phyloP scores from a whole-genome alignment of 2,329 filamentous ascomycete genomes.

The Cercospora janseana region DNA sequence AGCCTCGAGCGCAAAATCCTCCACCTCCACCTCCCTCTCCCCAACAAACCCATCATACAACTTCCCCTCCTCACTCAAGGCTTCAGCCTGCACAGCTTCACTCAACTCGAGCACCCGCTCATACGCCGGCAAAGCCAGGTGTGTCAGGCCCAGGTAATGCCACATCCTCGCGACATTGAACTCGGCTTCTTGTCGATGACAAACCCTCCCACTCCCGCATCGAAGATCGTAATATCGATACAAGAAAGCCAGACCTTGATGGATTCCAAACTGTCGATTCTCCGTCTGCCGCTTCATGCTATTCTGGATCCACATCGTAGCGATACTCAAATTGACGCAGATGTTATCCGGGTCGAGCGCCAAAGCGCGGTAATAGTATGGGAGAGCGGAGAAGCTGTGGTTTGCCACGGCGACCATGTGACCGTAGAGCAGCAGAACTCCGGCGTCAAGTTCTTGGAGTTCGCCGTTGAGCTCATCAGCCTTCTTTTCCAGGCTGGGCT shows the following conservation, averaged over 20 bases:
- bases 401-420: slow-evolving; percentile 75
- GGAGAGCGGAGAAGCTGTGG: slow-evolving; percentile 78
- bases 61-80: slow-evolving; percentile 31
- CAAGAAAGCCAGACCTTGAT: slow-evolving; percentile 81
- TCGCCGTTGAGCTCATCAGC: slow-evolving; percentile 14
- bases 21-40: slow-evolving; percentile 35
- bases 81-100: slow-evolving; percentile 43
- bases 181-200: slow-evolving; percentile 69
- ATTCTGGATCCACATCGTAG: slow-evolving; percentile 81
- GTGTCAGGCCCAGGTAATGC: slow-evolving; percentile 69
- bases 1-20: slow-evolving; percentile 67
- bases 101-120: slow-evolving; percentile 55
- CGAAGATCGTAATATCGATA: slow-evolving; percentile 68
- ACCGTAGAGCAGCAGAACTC: slow-evolving; percentile 82
- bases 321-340: slow-evolving; percentile 76
- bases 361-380: slow-evolving; percentile 71
- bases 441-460: slow-evolving; percentile 62
- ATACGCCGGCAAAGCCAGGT: slow-evolving; percentile 73
- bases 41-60: slow-evolving; percentile 39
- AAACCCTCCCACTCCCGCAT: slow-evolving; percentile 39
- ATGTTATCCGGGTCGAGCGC: slow-evolving; percentile 73
- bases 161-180: slow-evolving; percentile 77
- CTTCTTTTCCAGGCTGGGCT: slow-evolving; percentile 39
- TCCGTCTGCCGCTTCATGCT: slow-evolving; percentile 84
- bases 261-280: slow-evolving; percentile 82